phyloP scores from a whole-genome alignment of 2,329 filamentous ascomycete genomes.

The Colletotrichum sidae region DNA sequence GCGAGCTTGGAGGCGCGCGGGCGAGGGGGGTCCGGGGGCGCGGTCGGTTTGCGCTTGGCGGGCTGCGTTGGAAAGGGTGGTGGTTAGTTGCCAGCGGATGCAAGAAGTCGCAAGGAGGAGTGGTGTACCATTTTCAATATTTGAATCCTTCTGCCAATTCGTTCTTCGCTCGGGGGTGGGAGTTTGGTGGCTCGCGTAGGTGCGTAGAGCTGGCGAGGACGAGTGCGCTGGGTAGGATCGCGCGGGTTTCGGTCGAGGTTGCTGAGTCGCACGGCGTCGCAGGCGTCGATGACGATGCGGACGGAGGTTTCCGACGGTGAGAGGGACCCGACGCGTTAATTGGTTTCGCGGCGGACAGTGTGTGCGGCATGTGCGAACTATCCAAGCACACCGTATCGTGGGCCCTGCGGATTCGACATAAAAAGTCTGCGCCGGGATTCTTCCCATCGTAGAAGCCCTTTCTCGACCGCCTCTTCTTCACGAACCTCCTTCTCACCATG shows the following conservation, averaged over 20 bases:
- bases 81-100: not conserved
- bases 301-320: too few species aligned
- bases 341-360: constrained; percentile 29
- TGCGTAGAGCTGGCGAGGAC: too few species aligned
- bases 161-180: too few species aligned
- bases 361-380: not conserved
- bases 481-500: too few species aligned
- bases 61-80: constrained; percentile 51
- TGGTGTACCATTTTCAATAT: constrained; percentile 13
- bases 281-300: constrained; percentile 23
- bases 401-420: not conserved
- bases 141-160: too few species aligned
- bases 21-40: constrained; percentile 45
- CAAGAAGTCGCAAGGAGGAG: too few species aligned
- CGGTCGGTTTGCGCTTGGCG: constrained; percentile 62
- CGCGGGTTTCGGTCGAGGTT: too few species aligned
- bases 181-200: too few species aligned
- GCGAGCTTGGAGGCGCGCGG: constrained; percentile 86
- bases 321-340: constrained; percentile 32
- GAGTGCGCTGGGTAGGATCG: too few species aligned
- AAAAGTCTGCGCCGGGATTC: not conserved
- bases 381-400: not conserved
- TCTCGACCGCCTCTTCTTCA: too few species aligned
- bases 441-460: not conserved
- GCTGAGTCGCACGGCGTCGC: too few species aligned